phyloP scores from a whole-genome alignment of 108 stramenopile genomes.

The Hondaea fermentalgiana region DNA sequence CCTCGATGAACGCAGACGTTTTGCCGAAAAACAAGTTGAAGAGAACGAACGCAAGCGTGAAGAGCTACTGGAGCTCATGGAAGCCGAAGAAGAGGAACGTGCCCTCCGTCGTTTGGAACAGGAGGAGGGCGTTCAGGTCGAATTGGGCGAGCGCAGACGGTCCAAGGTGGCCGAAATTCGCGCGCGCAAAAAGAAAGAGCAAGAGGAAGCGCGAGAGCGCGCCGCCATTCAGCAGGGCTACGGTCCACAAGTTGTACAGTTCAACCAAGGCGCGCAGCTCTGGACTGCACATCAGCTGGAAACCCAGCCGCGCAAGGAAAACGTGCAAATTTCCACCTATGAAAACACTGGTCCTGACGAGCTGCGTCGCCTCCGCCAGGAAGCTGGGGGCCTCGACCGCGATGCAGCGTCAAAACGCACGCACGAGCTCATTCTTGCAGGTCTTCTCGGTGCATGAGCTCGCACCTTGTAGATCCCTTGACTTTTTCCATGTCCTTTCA shows the following conservation, averaged over 20 bases:
- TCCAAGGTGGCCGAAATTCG: not conserved
- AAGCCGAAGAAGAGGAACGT: not conserved
- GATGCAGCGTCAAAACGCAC: not conserved
- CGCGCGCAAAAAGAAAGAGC: not conserved
- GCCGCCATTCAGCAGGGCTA: slow-evolving; percentile 9
- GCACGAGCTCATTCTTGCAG: not conserved
- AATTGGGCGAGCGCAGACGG: not conserved
- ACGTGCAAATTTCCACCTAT: not conserved
- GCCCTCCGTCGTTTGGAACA: not conserved
- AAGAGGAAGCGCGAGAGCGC: not conserved
- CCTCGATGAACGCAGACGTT: not conserved
- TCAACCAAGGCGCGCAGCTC: not conserved
- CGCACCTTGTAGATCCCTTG: not conserved
- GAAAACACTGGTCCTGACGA: not conserved
- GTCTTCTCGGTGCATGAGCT: not conserved
- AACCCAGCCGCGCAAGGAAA: not conserved
- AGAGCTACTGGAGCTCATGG: not conserved
- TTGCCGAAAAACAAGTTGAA: not conserved
- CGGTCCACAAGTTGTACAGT: not conserved
- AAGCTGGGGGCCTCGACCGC: not conserved
- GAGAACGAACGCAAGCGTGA: not conserved
- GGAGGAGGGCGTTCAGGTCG: not conserved
- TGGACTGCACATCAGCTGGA: slow-evolving; percentile 6
- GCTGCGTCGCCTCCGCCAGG: not conserved
- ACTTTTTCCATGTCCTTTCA: not conserved